Evolutionary conservation across 495 filamentous ascomycete species (phyloP).

Genomic region (Penicillium flavigenum): DNA sequence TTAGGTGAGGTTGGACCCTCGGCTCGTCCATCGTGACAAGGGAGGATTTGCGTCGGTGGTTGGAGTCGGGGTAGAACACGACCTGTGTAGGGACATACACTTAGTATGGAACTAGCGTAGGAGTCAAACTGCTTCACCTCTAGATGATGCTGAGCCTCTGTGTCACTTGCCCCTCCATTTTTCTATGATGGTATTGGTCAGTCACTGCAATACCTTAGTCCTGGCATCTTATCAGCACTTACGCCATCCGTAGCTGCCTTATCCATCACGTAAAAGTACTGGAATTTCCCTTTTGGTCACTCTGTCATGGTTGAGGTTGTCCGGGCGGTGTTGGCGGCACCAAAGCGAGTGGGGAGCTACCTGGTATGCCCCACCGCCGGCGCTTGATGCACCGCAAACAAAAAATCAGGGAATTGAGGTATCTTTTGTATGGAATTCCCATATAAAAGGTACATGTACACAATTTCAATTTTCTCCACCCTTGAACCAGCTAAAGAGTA

Average conservation of each 20-base stretch:
- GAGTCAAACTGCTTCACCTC: slow-evolving; percentile 39
- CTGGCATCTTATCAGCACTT: slow-evolving; percentile 11
- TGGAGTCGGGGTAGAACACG: slow-evolving; percentile 65
- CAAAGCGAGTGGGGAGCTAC: slow-evolving; percentile 21
- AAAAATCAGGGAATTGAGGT: neutral
- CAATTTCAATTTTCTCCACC: neutral
- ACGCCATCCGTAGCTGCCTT: slow-evolving; percentile 25
- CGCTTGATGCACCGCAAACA: slow-evolving; percentile 20
- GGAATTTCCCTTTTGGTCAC: slow-evolving; percentile 6
- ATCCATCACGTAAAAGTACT: slow-evolving; percentile 23
- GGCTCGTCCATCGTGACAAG: slow-evolving; percentile 61
- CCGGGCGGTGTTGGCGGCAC: slow-evolving; percentile 15
- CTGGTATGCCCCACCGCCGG: slow-evolving; percentile 14
- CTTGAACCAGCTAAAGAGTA: neutral
- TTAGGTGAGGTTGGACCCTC: slow-evolving; percentile 37
- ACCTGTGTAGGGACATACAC: slow-evolving; percentile 50
- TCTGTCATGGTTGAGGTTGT: slow-evolving; percentile 20
- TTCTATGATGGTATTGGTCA: slow-evolving; percentile 28
- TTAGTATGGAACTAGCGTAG: neutral
- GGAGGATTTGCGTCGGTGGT: slow-evolving; percentile 84
- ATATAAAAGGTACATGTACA: neutral
- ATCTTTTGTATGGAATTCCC: neutral
- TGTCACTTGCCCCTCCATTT: slow-evolving; percentile 41
- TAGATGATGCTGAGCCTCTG: slow-evolving; percentile 47
- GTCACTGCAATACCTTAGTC: slow-evolving; percentile 7